Evolutionary conservation across 208 protist species (phyloP), one percentile per base, ranked within the genome.

Genomic region (Tritrichomonas musculus): DNA sequence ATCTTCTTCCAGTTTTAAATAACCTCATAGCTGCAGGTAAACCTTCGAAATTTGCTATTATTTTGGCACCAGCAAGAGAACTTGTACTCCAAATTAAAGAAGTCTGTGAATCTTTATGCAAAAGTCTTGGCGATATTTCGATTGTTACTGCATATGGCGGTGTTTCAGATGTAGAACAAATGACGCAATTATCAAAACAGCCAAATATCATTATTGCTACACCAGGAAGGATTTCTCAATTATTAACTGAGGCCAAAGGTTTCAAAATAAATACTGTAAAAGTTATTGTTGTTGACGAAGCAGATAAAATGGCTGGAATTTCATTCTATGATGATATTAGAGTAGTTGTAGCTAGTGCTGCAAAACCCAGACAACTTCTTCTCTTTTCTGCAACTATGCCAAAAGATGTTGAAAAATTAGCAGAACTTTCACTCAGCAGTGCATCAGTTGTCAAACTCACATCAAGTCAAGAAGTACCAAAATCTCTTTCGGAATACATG

Each of bases 1-100:
- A 97, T 94, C 93, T 98, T 25, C 93, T 98, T 39, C 97, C 97
- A 33, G 95, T 98, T 94, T 92, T 97, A 22, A 73, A 95, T 25
- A 97, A 97, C 93, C 96, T 98, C 47, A 69, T 92, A 20, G 55
- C 50, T 30, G 36, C 33, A 44, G 93, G 57, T 82, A 93, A 72
- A 22, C 88, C 55, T 11, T 8, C 55, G 9, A 72, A 92, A 53
- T 69, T 57, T 64, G 50, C 27, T n/a, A 30, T 92, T 30, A 92
- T 92, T 72, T 64, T 92, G 3, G 88, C 88, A 30, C 88, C 88
- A 49, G 72, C 88, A 50, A 11, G 88, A 30, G 88, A 92, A 69
- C 30, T 92, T 3, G 88, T 69, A 36, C 25, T 92, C 3, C 88
- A 92, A 73, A 92, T 92, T 33, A 11, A 30, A 66, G 88, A 92